Percentiles rank a stretch among this genome's conserved stretches.
Conservation (phyloP, 176 grass and related monocot genomes). For the Sorghum bicolor region DNA sequence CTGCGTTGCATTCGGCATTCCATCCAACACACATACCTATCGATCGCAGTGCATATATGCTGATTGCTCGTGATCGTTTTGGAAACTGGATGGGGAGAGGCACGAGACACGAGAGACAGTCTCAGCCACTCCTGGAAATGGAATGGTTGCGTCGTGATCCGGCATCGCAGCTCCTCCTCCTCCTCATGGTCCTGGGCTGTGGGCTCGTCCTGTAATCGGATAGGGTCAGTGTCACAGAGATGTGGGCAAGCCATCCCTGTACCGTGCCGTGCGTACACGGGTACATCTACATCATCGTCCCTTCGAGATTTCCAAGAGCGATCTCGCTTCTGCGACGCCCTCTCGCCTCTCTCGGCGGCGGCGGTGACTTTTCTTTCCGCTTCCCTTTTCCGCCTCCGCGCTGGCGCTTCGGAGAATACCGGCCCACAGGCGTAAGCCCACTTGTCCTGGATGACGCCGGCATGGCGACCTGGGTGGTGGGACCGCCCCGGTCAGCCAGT, state of each 20-base stretch:
- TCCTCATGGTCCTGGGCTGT: neutral
- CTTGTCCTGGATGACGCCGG: neutral
- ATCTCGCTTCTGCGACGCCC: no score
- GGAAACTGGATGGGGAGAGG: no score
- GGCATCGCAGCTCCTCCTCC: neutral
- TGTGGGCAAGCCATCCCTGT: no score
- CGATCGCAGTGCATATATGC: no score
- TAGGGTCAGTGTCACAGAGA: no score
- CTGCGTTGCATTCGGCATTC: no score
- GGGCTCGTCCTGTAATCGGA: no score
- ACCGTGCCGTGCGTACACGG: no score
- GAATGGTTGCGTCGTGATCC: neutral
- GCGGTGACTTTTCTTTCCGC: neutral
- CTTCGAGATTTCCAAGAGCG: neutral
- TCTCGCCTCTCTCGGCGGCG: neutral
- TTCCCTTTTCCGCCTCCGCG: no score
- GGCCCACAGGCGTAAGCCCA: neutral
- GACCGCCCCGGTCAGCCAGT: neutral
- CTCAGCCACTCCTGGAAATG: neutral
- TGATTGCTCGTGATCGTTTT: neutral
- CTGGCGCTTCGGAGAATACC: neutral
- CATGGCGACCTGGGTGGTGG: neutral
- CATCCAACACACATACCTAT: no score
- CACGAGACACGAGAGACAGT: no score
- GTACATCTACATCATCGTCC: no score